Percentiles rank a stretch among this genome's conserved stretches.
Conservation (phyloP, 208 protist species). For the Kentomonas sorsogonicus region DNA sequence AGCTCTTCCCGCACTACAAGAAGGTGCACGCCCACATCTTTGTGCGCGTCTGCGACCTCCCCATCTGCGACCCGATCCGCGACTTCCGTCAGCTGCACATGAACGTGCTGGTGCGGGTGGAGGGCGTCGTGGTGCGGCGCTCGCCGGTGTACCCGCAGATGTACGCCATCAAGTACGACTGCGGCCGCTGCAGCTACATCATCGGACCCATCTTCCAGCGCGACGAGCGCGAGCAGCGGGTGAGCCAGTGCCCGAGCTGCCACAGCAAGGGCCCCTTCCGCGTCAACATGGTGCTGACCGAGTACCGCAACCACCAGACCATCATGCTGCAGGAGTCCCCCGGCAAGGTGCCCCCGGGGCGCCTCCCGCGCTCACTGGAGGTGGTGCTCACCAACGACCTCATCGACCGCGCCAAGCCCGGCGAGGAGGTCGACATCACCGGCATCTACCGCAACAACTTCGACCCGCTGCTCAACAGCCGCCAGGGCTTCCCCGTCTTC, state of each 20-base stretch:
- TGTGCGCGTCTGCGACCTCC: conserved; percentile 96
- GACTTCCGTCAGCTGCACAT: conserved; percentile 98
- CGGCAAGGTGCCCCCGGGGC: conserved; percentile 96
- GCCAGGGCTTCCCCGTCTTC: conserved; percentile 99
- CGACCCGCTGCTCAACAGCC: conserved; percentile 95
- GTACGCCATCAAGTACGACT: conserved; percentile 96
- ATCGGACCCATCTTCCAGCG: conserved; percentile 91
- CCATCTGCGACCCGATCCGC: conserved; percentile 95
- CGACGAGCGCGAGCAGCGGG: conserved; percentile 81
- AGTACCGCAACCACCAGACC: conserved; percentile 99
- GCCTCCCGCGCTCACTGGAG: conserved; percentile 97
- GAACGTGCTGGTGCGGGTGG: conserved; percentile 96
- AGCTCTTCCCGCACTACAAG: conserved; percentile 91
- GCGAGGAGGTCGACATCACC: conserved; percentile 97
- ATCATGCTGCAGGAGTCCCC: conserved; percentile 98
- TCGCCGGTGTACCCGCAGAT: conserved; percentile 98
- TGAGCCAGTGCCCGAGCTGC: conserved; percentile 88
- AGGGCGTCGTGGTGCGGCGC: conserved; percentile 98
- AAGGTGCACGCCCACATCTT: conserved; percentile 91
- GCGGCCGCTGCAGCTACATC: conserved; percentile 90
- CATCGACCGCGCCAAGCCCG: conserved; percentile 97
- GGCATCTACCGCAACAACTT: conserved; percentile 99
- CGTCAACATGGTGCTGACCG: conserved; percentile 95
- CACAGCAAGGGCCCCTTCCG: conserved; percentile 94
- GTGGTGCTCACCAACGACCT: conserved; percentile 97